phyloP scores from a whole-genome alignment of 345 rosid genomes.

The Acer negundo region DNA sequence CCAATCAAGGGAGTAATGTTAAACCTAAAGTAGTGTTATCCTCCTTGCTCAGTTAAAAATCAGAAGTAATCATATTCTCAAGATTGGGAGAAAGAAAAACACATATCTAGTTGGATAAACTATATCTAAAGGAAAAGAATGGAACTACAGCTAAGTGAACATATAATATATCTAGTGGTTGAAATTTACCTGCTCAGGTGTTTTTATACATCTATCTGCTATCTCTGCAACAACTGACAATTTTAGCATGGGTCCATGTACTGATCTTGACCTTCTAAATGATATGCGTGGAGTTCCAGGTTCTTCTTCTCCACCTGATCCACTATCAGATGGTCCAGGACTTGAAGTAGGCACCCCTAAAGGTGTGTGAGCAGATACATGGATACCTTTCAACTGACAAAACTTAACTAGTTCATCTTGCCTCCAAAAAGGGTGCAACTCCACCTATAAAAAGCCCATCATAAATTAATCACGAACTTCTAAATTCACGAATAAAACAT shows the following conservation, averaged over 20 bases:
- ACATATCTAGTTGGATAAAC: not conserved
- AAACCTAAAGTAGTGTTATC: not conserved
- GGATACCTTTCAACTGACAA: conserved; percentile 57
- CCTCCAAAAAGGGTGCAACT: conserved; percentile 72
- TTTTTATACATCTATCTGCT: conserved; percentile 52
- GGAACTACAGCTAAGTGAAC: not conserved
- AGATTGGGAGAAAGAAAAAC: not conserved
- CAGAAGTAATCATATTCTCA: not conserved
- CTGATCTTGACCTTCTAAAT: conserved; percentile 66
- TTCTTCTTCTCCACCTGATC: conserved; percentile 66
- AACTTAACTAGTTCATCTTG: conserved; percentile 67
- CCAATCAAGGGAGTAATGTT: not conserved
- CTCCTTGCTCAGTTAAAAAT: not conserved
- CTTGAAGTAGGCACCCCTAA: conserved; percentile 58
- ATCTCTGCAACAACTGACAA: conserved; percentile 56
- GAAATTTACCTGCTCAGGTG: conserved; percentile 57
- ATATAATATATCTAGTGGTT: not conserved
- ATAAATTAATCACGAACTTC: conserved; percentile 18
- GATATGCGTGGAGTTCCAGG: conserved; percentile 67
- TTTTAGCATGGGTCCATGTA: conserved; percentile 69
- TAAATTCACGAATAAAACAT: conserved; percentile 10
- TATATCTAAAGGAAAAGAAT: not conserved
- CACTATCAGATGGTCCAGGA: conserved; percentile 56
- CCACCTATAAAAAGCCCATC: conserved; percentile 40
- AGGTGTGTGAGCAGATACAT: conserved; percentile 75